Evolutionary conservation across 2,329 filamentous ascomycete species (phyloP).

Genomic region (Leptosphaerulina australis): DNA sequence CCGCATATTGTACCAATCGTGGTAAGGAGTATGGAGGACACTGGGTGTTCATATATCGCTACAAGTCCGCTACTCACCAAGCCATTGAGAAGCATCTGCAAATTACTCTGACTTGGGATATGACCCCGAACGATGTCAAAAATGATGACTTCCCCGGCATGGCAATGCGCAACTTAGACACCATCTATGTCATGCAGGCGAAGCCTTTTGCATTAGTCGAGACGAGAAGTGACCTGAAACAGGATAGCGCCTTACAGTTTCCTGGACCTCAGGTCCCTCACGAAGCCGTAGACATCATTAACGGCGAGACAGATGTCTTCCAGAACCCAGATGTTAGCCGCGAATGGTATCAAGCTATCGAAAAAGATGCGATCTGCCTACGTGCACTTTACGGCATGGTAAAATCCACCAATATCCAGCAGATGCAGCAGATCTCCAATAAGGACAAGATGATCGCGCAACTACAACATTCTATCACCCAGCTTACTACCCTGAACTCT

Average conservation of each 20-base stretch:
- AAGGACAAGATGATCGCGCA: background rate
- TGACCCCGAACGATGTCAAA: constrained; percentile 18
- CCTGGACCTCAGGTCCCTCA: background rate
- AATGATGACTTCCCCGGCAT: constrained; percentile 8
- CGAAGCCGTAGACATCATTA: background rate
- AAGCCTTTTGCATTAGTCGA: background rate
- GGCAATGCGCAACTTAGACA: constrained; percentile 17
- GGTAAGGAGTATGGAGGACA: constrained; percentile 19
- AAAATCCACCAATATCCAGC: background rate
- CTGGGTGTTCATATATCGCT: constrained; percentile 22
- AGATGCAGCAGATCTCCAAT: background rate
- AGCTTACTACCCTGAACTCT: background rate
- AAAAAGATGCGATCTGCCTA: background rate
- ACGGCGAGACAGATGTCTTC: background rate
- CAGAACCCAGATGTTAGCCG: background rate
- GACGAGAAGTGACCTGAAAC: background rate
- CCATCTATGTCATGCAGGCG: constrained; percentile 19
- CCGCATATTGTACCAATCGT: constrained; percentile 23
- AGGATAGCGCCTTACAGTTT: background rate
- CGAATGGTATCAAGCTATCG: background rate
- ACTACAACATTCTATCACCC: background rate
- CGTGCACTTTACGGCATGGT: background rate
- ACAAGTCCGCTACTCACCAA: background rate
- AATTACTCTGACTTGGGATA: constrained; percentile 20
- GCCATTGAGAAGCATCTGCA: background rate